Base-by-base conservation (phyloP, 2,329 filamentous ascomycete species). In the Didymella sp. region DNA sequence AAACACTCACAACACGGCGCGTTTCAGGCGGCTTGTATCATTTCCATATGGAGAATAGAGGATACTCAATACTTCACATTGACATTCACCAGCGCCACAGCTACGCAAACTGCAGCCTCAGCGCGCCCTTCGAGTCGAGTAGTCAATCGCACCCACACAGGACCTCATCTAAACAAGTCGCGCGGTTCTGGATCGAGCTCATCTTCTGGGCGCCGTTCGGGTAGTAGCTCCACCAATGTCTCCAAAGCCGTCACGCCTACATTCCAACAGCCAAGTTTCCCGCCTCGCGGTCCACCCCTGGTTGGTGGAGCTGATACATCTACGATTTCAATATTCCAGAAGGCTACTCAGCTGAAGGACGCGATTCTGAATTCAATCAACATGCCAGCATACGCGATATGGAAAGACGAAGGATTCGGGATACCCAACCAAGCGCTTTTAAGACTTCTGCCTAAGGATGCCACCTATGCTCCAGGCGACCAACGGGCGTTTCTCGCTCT, bases 341-440 rank as follows among this genome's bases (percentile, higher is more conserved):
- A 92, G 71, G 85, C 90, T 51, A 86, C 85, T 7, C 80, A 87
- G 47, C 85, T 94, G 78, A 93, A 92, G 73, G 89, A 93, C 70
- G 89, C 89, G 0, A 81, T 93, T 17, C 78, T 94, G 6, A 89
- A 92, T 69, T 90, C 87, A 35, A 90, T 90, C 24, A 84, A 86
- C 59, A 87, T 91, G 70, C 90, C 90, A 0, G 88, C 91, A 21
- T 79, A 92, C 41, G 72, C 89, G 22, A 90, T 92, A 86, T 93
- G 90, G 90, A 89, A 88, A 69, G 90, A 94, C 62, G 86, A 89
- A 50, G 89, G 85, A 44, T 86, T 92, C 43, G 87, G 85, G 0
- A 87, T 92, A 40, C 87, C 89, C 4, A 94, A 94, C 68, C 85
- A 84, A 63, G 88, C 89, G 4, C 84, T 80, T 41, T 68, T 82